phyloP scores from a whole-genome alignment of 495 filamentous ascomycete species.

The Chaetomidium leptoderma region DNA sequence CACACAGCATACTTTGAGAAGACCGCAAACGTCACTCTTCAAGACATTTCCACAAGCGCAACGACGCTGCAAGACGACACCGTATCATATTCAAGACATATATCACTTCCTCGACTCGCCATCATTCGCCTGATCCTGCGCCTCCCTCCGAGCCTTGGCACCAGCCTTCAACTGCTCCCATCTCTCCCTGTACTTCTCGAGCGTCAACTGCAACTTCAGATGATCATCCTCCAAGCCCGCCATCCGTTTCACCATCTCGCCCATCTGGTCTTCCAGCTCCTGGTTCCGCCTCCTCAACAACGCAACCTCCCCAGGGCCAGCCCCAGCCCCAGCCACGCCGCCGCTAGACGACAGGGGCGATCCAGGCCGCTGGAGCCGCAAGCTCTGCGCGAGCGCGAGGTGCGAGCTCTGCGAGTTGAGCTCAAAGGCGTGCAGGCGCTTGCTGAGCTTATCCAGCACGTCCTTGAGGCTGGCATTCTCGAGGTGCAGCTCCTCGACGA shows the following conservation, averaged over 20 bases:
- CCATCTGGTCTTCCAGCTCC: constrained; percentile 58
- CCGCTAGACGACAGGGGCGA: constrained; percentile 35
- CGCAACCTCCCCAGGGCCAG: constrained; percentile 29
- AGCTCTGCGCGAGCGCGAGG: constrained; percentile 73
- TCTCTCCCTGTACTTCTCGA: constrained; percentile 66
- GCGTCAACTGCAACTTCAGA: constrained; percentile 60
- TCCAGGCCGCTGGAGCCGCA: constrained; percentile 58
- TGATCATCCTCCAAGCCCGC: constrained; percentile 60
- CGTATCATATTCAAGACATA: neutral
- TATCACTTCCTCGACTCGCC: constrained; percentile 17
- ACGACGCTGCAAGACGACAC: neutral
- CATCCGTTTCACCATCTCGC: constrained; percentile 48
- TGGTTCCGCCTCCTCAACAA: constrained; percentile 41
- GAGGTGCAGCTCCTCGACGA: constrained; percentile 74
- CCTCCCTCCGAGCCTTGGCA: constrained; percentile 62
- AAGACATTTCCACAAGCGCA: neutral
- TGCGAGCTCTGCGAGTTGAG: constrained; percentile 75
- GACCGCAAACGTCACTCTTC: neutral
- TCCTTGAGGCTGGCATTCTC: constrained; percentile 74
- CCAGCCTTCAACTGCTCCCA: constrained; percentile 85
- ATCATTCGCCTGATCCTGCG: constrained; percentile 21
- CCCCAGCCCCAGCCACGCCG: constrained; percentile 27
- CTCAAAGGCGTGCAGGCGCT: constrained; percentile 79
- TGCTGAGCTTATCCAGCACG: constrained; percentile 71
- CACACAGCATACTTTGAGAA: too few species aligned